phyloP scores from a whole-genome alignment of 345 rosid species.

The Excoecaria cochinchinensis region DNA sequence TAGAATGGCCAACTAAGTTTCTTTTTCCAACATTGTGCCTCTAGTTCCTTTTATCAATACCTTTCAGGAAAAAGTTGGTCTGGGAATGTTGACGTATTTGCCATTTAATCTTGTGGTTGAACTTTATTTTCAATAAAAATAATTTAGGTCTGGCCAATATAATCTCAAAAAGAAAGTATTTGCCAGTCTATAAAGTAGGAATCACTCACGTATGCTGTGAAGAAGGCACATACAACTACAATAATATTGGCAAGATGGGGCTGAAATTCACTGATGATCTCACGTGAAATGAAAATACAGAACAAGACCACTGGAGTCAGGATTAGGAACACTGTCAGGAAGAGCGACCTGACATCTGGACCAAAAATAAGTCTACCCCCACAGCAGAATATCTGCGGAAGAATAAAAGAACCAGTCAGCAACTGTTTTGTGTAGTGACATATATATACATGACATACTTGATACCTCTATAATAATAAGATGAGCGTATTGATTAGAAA shows the following conservation, averaged over 20 bases:
- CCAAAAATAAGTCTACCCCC: conserved; percentile 86
- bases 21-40: background rate
- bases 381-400: conserved; percentile 67
- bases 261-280: conserved; percentile 49
- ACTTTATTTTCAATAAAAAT: background rate
- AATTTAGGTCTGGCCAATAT: background rate
- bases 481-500: background rate
- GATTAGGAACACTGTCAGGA: conserved; percentile 62
- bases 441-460: background rate
- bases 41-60: background rate
- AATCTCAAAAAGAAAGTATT: background rate
- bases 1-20: background rate
- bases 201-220: conserved; percentile 54
- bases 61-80: background rate
- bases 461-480: background rate
- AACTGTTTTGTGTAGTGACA: background rate
- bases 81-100: background rate
- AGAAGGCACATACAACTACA: conserved; percentile 36
- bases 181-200: background rate
- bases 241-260: conserved; percentile 42
- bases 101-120: background rate
- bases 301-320: conserved; percentile 64
- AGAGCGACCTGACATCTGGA: conserved; percentile 77
- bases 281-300: conserved; percentile 60
- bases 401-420: conserved; percentile 9